Percentiles rank a stretch among this genome's conserved stretches.
Conservation (phyloP, 2,329 filamentous ascomycete genomes). For the Coniella lustricola region DNA sequence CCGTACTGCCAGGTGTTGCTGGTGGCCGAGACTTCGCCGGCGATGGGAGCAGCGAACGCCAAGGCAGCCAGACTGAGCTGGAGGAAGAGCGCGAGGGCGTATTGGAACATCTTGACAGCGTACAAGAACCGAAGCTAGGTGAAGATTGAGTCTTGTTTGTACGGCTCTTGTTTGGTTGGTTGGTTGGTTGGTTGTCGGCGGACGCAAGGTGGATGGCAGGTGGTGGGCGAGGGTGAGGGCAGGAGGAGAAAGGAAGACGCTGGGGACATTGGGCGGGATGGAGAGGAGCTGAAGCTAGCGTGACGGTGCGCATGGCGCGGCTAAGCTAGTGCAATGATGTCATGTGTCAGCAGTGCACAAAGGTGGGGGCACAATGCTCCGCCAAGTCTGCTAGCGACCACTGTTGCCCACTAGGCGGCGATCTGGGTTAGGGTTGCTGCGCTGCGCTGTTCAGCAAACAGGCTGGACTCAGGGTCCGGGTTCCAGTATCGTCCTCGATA, state of each 20-base stretch:
- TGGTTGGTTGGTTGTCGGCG: no score
- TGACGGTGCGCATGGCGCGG: constrained; percentile 2
- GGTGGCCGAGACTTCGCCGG: constrained; percentile 29
- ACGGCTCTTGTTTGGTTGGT: no score
- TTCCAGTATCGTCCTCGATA: no score
- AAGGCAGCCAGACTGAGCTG: constrained; percentile 46
- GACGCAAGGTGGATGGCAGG: no score
- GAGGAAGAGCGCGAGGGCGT: constrained; percentile 36
- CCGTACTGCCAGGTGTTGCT: constrained; percentile 50
- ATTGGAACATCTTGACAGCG: constrained; percentile 26
- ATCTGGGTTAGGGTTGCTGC: not conserved
- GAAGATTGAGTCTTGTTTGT: no score
- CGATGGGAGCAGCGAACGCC: constrained; percentile 41
- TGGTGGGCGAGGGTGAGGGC: not conserved
- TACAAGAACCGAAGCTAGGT: no score
- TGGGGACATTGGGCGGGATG: not conserved
- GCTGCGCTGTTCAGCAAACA: no score
- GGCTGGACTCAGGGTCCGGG: no score
- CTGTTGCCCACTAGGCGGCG: not conserved
- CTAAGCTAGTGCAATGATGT: constrained; percentile 6
- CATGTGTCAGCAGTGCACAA: constrained; percentile 6
- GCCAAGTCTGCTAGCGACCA: not conserved
- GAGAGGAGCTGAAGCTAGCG: not conserved
- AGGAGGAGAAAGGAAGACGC: not conserved
- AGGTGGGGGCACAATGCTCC: constrained; percentile 11